phyloP scores from a whole-genome alignment of 2,329 filamentous ascomycete species.

The Cordyceps cicadae region DNA sequence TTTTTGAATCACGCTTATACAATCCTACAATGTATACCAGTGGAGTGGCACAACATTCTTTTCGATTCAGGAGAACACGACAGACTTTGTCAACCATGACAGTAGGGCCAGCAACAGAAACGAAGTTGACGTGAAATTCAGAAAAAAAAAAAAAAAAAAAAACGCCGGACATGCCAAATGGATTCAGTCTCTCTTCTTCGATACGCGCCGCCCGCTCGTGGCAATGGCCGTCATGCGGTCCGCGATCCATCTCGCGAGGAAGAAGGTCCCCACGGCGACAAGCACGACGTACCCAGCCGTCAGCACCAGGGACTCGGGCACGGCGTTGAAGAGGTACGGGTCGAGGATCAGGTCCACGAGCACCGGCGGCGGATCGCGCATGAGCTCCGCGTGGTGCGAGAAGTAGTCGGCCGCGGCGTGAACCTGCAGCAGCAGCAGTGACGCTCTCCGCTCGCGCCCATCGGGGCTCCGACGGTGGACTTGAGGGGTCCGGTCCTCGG shows the following conservation, averaged over 20 bases:
- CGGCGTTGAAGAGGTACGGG: conserved; percentile 69
- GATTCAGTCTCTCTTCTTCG: conserved; percentile 32
- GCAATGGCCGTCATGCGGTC: conserved; percentile 22
- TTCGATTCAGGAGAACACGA: not conserved
- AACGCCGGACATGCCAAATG: not conserved
- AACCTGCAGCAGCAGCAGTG: conserved; percentile 64
- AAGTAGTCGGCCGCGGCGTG: conserved; percentile 78
- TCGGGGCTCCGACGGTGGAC: not conserved
- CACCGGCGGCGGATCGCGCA: conserved; percentile 66
- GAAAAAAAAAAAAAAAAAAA: no score
- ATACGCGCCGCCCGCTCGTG: conserved; percentile 16
- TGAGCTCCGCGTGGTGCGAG: conserved; percentile 63
- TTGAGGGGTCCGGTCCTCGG: conserved; percentile 8
- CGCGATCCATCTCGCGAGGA: conserved; percentile 31
- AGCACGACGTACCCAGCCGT: conserved; percentile 60
- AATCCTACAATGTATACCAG: not conserved
- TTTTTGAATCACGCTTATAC: not conserved
- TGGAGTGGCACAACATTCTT: not conserved
- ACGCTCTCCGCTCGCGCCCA: conserved; percentile 27
- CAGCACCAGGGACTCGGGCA: conserved; percentile 69
- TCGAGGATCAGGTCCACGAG: conserved; percentile 78
- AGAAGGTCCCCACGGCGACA: conserved; percentile 45
- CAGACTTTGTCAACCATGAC: no score
- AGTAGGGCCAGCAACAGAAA: not conserved
- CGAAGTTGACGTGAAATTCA: not conserved